Evolutionary conservation across 495 filamentous ascomycete species (phyloP), one percentile per base, ranked within the genome.

Genomic region (Lophiostoma macrostomum): DNA sequence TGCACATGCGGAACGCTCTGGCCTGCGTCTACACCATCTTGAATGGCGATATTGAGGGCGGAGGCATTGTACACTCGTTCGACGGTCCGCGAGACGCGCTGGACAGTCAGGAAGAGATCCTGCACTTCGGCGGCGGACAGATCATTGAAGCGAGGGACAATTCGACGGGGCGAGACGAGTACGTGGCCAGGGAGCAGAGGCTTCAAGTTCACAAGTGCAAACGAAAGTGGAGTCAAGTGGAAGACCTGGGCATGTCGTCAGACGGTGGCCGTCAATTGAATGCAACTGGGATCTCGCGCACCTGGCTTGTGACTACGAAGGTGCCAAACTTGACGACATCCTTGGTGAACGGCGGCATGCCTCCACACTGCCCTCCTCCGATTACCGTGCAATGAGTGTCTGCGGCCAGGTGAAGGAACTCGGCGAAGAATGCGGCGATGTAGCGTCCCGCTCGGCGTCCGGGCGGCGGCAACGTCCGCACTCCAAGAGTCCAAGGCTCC

Each of bases 181-280:
- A 97, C 85, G 72, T 98, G 93, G 38, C 93, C 93, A 0, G 93
- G 90, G 0, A 97, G 80, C 14, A 98, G 80, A 11, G 93, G 93
- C 69, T 95, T 96, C 63, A 96, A 80, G 75, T 96, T 96, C 19
- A 96, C 90, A 43, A 96, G 79, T 52, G 86, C 86, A 75, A 87
- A 93, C 66, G 83, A 83, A 62, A 83, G 76, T 11, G 84, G 74
- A 10, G 91, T 95, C 58, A 70, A 73, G 72, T 93, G 78, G 78
- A 98, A 98, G 74, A 64, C 61, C 61, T 66, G 45, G 34, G n/a
- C n/a, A 18, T 37, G 34, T 5, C 20, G n/a, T 14, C 13, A 16
- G 39, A 13, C 27, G 32, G 14, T 12, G 6, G 3, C 31, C 5
- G 31, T 24, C 16, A 25, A 41, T 6, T 12, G 23, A n/a, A 4